Evolutionary conservation across 2,329 filamentous ascomycete genomes (phyloP).

Genomic region (Talaromyces verruculosus): DNA sequence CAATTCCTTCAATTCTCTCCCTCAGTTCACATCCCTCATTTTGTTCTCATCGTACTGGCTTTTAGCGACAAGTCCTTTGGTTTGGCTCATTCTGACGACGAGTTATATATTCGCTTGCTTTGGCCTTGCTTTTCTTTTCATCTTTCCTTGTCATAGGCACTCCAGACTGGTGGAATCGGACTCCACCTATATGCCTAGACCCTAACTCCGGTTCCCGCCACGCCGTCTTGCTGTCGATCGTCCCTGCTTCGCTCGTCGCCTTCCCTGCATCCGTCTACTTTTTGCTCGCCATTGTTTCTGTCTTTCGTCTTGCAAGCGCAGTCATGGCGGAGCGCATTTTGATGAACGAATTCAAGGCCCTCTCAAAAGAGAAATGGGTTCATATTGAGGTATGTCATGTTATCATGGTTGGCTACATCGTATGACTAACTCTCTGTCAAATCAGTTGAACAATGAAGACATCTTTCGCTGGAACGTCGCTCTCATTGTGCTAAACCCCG

Average conservation of each 20-base stretch:
- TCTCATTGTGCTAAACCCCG: conserved; percentile 87
- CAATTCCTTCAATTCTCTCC: not conserved
- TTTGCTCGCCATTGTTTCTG: not conserved
- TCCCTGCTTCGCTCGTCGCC: not conserved
- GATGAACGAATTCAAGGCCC: conserved; percentile 80
- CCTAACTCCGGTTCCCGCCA: conserved; percentile 6
- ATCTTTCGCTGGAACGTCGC: conserved; percentile 85
- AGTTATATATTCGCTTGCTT: not conserved
- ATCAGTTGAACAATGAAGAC: conserved; percentile 72
- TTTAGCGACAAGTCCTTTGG: not conserved
- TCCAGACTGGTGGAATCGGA: not conserved
- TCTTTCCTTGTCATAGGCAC: not conserved
- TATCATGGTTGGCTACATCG: not conserved
- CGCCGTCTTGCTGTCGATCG: not conserved
- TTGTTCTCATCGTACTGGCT: not conserved
- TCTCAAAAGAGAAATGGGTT: conserved; percentile 90
- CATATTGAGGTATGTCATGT: conserved; percentile 69
- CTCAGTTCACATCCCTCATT: not conserved
- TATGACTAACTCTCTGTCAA: not conserved
- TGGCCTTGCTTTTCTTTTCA: not conserved
- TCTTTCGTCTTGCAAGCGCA: not conserved
- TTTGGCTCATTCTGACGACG: not conserved
- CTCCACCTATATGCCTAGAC: not conserved
- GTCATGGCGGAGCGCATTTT: conserved; percentile 68
- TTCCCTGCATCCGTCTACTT: not conserved